Percentiles rank a stretch among this genome's conserved stretches.
phyloP scores from a whole-genome alignment of 108 stramenopile genomes.

The Skeletonema menzelii region DNA sequence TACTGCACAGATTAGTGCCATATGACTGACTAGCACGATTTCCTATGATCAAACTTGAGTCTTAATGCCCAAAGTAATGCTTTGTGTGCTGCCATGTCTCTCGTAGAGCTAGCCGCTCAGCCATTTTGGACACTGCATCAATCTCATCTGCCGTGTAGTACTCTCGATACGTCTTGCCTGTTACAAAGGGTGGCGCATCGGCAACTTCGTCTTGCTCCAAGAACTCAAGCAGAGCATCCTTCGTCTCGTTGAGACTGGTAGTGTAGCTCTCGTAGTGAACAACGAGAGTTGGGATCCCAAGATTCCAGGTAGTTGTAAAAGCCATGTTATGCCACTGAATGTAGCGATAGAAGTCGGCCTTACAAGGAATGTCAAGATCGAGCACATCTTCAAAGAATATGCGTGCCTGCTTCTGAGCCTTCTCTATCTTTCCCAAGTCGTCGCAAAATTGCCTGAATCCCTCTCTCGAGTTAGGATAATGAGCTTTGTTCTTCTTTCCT shows the following conservation, averaged over 20 bases:
- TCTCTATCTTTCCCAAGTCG: slow-evolving; percentile 9
- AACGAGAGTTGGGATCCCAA: slow-evolving; percentile 4
- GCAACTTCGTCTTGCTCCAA: slow-evolving; percentile 7
- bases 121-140: slow-evolving; percentile 1
- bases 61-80: slow-evolving; percentile 6
- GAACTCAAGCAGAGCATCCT: slow-evolving; percentile 25
- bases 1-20: too few relatives aligned
- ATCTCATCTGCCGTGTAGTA: slow-evolving; percentile 20
- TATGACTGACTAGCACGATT: too few relatives aligned
- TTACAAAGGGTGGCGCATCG: slow-evolving; percentile 8
- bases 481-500: slow-evolving; percentile 2
- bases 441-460: slow-evolving; percentile 38
- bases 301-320: not conserved
- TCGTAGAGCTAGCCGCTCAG: not conserved
- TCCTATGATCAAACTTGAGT: too few relatives aligned
- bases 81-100: slow-evolving; percentile 11
- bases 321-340: slow-evolving; percentile 25
- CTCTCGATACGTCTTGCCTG: slow-evolving; percentile 7
- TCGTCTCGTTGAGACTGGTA: slow-evolving; percentile 13
- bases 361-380: slow-evolving; percentile 9
- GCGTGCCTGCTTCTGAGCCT: not conserved
- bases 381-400: not conserved
- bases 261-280: slow-evolving; percentile 22
- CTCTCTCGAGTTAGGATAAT: slow-evolving; percentile 5
- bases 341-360: slow-evolving; percentile 19